Conservation (phyloP, 116 monocot genomes). For the Trichopus zeylanicus region DNA sequence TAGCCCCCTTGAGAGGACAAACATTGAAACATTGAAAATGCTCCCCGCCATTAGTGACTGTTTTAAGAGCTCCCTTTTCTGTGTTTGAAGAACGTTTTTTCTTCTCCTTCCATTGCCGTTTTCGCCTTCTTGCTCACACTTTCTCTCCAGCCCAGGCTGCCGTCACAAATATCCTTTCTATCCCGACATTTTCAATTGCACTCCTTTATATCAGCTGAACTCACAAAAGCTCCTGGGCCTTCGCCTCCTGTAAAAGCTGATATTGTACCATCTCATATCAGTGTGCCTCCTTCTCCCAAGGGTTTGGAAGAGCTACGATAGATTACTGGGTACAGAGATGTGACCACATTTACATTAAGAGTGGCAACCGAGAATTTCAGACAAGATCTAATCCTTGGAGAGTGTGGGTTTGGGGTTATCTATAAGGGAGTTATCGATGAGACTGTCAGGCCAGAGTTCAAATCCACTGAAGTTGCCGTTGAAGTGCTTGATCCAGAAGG, state of each 20-base stretch:
- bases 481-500: conserved; percentile 83
- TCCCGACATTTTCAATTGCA: neutral
- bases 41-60: too few species aligned
- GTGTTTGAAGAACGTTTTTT: too few species aligned
- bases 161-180: too few species aligned
- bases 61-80: too few species aligned
- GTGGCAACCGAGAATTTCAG: conserved; percentile 65
- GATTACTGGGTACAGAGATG: conserved; percentile 33
- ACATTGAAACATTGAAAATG: too few species aligned
- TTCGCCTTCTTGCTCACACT: too few species aligned
- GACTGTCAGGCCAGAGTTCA: conserved; percentile 49
- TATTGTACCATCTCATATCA: neutral
- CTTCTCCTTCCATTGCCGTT: too few species aligned
- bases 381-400: conserved; percentile 66
- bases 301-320: conserved; percentile 42
- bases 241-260: neutral
- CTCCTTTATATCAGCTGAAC: neutral
- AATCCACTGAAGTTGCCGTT: conserved; percentile 65
- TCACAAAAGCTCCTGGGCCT: neutral
- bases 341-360: conserved; percentile 46
- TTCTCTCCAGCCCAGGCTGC: too few species aligned
- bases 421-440: conserved; percentile 81
- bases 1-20: too few species aligned
- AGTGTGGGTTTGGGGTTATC: conserved; percentile 93
- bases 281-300: conserved; percentile 16